These are phyloP conservation scores for Plectosphaerella cucumerina DNA, from an alignment of 2,329 filamentous ascomycete genomes.

Conservation along the genomic window DNA sequence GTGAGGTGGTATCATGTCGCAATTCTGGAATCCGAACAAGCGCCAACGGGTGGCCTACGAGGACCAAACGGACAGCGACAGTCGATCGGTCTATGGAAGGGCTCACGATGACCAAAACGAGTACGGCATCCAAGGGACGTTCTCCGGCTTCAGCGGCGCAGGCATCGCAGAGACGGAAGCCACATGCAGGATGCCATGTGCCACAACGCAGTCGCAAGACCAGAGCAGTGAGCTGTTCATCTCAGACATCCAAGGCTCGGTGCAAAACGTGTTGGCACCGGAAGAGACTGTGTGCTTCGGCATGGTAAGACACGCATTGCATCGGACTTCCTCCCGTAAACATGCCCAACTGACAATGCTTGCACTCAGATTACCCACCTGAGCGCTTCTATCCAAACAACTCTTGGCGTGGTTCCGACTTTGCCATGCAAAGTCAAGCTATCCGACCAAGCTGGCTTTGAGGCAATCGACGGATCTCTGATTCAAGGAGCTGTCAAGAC, in stretches of 20 bases:
- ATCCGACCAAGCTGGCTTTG: neutral
- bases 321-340: neutral
- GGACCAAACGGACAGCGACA: too few species aligned
- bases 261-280: too few species aligned
- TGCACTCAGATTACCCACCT: neutral
- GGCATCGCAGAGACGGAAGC: neutral
- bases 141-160: neutral
- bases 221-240: neutral
- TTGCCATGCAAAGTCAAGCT: neutral
- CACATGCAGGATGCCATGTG: neutral
- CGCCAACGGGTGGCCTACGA: neutral
- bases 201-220: neutral
- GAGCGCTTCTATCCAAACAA: neutral
- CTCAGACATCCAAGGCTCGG: neutral
- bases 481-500: neutral
- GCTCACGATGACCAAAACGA: neutral
- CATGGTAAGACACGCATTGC: neutral
- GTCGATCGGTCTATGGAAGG: too few species aligned
- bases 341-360: neutral
- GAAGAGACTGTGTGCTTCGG: slow-evolving; percentile 1
- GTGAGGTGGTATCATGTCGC: neutral
- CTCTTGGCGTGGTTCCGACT: neutral
- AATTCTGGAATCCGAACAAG: neutral
- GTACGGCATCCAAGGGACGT: neutral
- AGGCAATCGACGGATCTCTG: neutral